Percentiles rank a stretch among this genome's conserved stretches.
Conservation (phyloP, 2,329 filamentous ascomycete species). For the Pseudocercospora eumusae region DNA sequence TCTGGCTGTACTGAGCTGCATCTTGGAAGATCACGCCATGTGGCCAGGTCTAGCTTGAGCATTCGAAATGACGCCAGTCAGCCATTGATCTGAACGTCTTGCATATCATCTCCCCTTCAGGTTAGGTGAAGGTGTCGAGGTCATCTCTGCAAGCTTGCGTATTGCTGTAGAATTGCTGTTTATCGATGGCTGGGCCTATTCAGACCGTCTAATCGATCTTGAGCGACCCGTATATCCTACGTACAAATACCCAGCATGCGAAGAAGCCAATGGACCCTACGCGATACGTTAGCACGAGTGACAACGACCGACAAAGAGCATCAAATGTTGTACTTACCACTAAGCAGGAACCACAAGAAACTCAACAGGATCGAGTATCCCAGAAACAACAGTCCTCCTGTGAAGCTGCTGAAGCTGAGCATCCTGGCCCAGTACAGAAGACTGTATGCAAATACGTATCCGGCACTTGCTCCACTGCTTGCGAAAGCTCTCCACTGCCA, state of each 20-base stretch:
- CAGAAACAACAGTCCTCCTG: conserved; percentile 86
- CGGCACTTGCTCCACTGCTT: conserved; percentile 84
- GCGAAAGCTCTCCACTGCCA: conserved; percentile 98
- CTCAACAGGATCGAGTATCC: conserved; percentile 90
- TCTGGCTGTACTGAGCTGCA: not conserved
- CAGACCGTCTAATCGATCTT: conserved; percentile 73
- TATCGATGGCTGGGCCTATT: not conserved
- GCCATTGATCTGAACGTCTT: not conserved
- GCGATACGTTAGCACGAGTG: conserved; percentile 24
- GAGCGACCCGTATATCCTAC: conserved; percentile 94
- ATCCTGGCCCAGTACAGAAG: conserved; percentile 89
- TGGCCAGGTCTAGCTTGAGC: too few species aligned
- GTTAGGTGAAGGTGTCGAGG: not conserved
- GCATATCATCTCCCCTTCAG: not conserved
- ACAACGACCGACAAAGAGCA: not conserved
- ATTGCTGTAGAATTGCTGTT: not conserved
- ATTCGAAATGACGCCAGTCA: too few species aligned
- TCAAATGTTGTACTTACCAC: conserved; percentile 64
- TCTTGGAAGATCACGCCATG: not conserved
- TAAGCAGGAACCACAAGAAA: conserved; percentile 89
- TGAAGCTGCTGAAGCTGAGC: conserved; percentile 78
- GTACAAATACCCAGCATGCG: conserved; percentile 89
- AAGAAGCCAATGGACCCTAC: conserved; percentile 93
- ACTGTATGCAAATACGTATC: conserved; percentile 89
- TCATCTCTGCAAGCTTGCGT: not conserved